Percentiles rank a stretch among this genome's conserved stretches.
phyloP scores from a whole-genome alignment of 805 yeast species.

The Ogataea paraovalis region DNA sequence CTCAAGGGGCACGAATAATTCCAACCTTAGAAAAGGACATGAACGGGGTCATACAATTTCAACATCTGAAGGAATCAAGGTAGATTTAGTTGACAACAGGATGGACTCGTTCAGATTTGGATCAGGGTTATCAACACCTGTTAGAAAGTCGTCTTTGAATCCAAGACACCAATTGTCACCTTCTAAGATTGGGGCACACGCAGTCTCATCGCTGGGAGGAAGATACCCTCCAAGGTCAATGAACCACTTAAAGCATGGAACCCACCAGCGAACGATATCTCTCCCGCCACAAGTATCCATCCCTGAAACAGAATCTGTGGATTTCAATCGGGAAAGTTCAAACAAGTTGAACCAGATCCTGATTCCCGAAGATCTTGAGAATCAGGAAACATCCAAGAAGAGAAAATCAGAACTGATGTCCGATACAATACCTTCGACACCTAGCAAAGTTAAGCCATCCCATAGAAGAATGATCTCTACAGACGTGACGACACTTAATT shows the following conservation, averaged over 20 bases:
- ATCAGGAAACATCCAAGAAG: constrained; percentile 12
- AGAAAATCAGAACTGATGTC: constrained; percentile 4
- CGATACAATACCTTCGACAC: not conserved
- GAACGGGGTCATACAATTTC: constrained; percentile 14
- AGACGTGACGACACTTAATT: constrained; percentile 1
- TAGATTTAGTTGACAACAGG: not conserved
- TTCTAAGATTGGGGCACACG: constrained; percentile 68
- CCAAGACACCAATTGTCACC: constrained; percentile 24
- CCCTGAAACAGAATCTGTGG: constrained; percentile 31
- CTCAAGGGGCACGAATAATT: constrained; percentile 7
- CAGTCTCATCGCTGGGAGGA: constrained; percentile 49
- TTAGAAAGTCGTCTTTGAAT: constrained; percentile 13
- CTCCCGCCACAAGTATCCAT: constrained; percentile 35
- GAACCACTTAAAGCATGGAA: constrained; percentile 24
- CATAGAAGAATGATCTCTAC: constrained; percentile 3
- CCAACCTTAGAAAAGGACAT: constrained; percentile 9
- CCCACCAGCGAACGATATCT: constrained; percentile 38
- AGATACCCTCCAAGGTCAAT: constrained; percentile 21
- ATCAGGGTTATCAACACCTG: constrained; percentile 16
- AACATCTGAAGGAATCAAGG: not conserved
- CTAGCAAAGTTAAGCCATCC: not conserved
- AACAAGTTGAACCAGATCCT: constrained; percentile 23
- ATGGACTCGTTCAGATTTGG: constrained; percentile 31
- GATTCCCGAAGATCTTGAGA: constrained; percentile 13
- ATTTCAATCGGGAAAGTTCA: constrained; percentile 28